Percentiles rank a stretch among this genome's conserved stretches.
These are phyloP conservation scores for Trametes maxima DNA, from an alignment of 768 basidiomycete genomes.

Conservation along the genomic window DNA sequence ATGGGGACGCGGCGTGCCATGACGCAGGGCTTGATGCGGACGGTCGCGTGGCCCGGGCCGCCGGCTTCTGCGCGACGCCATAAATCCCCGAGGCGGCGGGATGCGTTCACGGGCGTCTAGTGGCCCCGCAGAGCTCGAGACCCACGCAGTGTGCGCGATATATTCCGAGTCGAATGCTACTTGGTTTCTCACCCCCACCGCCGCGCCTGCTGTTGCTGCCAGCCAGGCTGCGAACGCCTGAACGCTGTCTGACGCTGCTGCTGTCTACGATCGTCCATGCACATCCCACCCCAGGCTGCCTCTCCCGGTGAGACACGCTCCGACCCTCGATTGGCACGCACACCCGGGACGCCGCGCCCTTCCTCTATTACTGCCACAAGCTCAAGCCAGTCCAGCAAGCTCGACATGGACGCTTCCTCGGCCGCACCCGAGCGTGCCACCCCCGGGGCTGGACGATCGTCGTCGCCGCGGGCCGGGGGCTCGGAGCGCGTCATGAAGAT, in stretches of 20 bases:
- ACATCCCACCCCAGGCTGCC: background rate
- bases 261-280: constrained; percentile 3
- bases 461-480: background rate
- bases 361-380: background rate
- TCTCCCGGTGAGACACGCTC: background rate
- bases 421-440: background rate
- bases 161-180: too few relatives aligned
- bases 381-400: background rate
- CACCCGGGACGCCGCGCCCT: background rate
- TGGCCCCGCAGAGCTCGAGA: too few relatives aligned
- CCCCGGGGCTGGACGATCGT: background rate
- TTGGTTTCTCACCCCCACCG: too few relatives aligned
- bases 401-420: background rate
- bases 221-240: background rate
- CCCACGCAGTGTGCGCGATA: too few relatives aligned
- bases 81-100: too few relatives aligned
- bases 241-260: background rate
- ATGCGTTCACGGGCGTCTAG: too few relatives aligned
- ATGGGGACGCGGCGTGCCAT: too few relatives aligned
- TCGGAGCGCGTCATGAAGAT: constrained; percentile 24
- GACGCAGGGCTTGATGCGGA: too few relatives aligned
- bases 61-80: too few relatives aligned
- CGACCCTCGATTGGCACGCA: background rate
- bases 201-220: too few relatives aligned
- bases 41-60: too few relatives aligned